A percentile compares a stretch with the other conserved stretches of the same genome.
These are phyloP conservation scores for Dalechampia spathulata DNA, from an alignment of 441 rosid species.

Conservation along the genomic window DNA sequence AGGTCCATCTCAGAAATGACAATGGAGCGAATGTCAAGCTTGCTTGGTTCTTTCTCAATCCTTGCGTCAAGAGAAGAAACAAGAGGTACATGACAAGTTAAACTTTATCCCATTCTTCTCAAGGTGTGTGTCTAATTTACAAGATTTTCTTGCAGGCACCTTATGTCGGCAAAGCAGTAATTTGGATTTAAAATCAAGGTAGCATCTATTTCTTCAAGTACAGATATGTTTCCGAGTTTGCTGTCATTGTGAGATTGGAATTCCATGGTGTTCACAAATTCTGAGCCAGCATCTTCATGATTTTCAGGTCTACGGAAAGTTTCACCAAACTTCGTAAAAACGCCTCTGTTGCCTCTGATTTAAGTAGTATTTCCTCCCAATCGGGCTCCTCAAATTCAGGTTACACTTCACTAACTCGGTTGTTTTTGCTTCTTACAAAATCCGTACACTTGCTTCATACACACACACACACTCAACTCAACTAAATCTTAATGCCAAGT, in stretches of 20 bases:
- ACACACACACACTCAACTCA: too few relatives aligned
- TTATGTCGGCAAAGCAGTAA: slow-evolving; percentile 48
- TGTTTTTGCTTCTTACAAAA: too few relatives aligned
- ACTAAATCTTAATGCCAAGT: too few relatives aligned
- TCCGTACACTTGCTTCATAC: too few relatives aligned
- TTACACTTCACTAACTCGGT: slow-evolving; percentile 20
- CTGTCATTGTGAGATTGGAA: neutral
- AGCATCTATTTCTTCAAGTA: neutral
- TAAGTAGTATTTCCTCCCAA: slow-evolving; percentile 52
- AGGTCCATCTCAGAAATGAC: slow-evolving; percentile 77
- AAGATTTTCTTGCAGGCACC: slow-evolving; percentile 32
- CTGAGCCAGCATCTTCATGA: slow-evolving; percentile 9
- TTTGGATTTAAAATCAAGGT: slow-evolving; percentile 59
- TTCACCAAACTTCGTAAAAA: slow-evolving; percentile 50
- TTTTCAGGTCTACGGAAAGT: slow-evolving; percentile 47
- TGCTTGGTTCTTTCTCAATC: slow-evolving; percentile 58
- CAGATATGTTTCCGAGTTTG: too few relatives aligned
- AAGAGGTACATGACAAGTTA: slow-evolving; percentile 30
- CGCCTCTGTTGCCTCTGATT: slow-evolving; percentile 68
- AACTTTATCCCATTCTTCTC: neutral
- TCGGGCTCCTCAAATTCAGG: slow-evolving; percentile 42
- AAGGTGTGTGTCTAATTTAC: slow-evolving; percentile 11
- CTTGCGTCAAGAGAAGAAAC: slow-evolving; percentile 42
- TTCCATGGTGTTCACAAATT: slow-evolving; percentile 4
- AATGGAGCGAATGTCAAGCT: slow-evolving; percentile 62